A percentile compares a stretch with the other conserved stretches of the same genome.
phyloP scores from a whole-genome alignment of 352 stramenopile species.

The Phytopythium delawarense region DNA sequence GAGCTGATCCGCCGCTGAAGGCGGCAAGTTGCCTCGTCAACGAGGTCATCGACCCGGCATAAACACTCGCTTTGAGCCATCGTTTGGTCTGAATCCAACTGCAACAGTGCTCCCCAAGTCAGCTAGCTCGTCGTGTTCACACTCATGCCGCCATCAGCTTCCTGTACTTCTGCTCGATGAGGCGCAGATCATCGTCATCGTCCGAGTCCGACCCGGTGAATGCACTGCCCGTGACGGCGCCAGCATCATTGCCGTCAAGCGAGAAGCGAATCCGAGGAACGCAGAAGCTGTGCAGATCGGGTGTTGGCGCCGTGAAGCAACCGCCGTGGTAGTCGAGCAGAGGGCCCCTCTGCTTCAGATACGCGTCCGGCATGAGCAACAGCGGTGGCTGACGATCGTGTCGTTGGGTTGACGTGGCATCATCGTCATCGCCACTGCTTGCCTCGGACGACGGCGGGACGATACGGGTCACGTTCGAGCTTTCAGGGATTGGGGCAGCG shows the following conservation, averaged over 20 bases:
- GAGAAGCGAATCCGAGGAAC: conserved; percentile 76
- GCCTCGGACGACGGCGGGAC: not conserved
- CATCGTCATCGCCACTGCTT: conserved; percentile 11
- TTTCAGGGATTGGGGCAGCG: not conserved
- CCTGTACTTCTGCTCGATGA: conserved; percentile 79
- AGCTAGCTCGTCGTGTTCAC: not conserved
- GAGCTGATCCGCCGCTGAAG: not conserved
- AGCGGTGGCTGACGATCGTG: not conserved
- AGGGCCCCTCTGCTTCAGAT: conserved; percentile 38
- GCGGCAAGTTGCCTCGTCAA: not conserved
- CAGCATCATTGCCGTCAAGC: conserved; percentile 2
- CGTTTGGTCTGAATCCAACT: not conserved
- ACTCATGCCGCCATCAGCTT: conserved; percentile 27
- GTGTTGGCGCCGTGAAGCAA: conserved; percentile 41
- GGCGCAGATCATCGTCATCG: conserved; percentile 66
- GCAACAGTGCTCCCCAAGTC: not conserved
- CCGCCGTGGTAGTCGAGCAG: conserved; percentile 46
- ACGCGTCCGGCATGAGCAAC: conserved; percentile 38
- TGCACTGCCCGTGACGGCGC: not conserved
- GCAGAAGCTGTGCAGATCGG: conserved; percentile 66
- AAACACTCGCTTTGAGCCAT: not conserved
- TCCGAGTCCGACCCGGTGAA: conserved; percentile 52
- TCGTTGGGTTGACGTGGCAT: not conserved
- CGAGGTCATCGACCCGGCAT: not conserved
- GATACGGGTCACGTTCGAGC: not conserved